Base-by-base conservation (phyloP, 1,284 basidiomycete genomes). In the Leccinum ponderosum region DNA sequence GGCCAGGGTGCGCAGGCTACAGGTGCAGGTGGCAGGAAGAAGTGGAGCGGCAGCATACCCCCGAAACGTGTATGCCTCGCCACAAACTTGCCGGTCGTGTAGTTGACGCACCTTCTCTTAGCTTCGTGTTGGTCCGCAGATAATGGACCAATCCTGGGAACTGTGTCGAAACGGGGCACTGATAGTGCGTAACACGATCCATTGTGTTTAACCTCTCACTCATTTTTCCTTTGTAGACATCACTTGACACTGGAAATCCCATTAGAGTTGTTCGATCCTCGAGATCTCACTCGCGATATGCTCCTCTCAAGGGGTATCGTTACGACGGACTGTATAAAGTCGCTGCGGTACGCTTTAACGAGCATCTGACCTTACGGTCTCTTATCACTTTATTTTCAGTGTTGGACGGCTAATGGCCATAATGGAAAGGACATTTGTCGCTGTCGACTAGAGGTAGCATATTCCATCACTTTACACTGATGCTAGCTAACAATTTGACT, bases 261-360 rank as follows among this genome's bases (percentile, higher is more conserved):
- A 48, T 73, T 7, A 63, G 71, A 20, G 68, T 75, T 7, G 27
- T 75, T 52, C 72, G 73, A 31, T 73, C 68, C 9, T 62, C 3
- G 15, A 65, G 3, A 9, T 56, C 53, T 31, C 5, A 3, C 2
- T 74, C 72, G 14, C 56, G 17, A 42, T 72, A 73, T 62, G 68
- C 72, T 4, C 71, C 71, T 11, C 5, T 27, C 0, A 4, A 22
- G 1, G 71, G 71, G 9, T 65, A 62, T 25, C 72, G 73, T 6
- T 72, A 75, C 17, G 42, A 44, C 17, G 71, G 71, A 15, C 39
- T 74, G 2, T 75, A 75, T 56, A 69, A 27, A 27, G 57, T 71
- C 4, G 27, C 58, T 6, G 39, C 52, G 6, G 71, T 72, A 37
- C 53, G 63, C 47, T 37, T 39, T n/a, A 2, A 39, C n/a, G 9